Conservation (phyloP, 2,329 filamentous ascomycete genomes). For the Aureobasidium sp. region DNA sequence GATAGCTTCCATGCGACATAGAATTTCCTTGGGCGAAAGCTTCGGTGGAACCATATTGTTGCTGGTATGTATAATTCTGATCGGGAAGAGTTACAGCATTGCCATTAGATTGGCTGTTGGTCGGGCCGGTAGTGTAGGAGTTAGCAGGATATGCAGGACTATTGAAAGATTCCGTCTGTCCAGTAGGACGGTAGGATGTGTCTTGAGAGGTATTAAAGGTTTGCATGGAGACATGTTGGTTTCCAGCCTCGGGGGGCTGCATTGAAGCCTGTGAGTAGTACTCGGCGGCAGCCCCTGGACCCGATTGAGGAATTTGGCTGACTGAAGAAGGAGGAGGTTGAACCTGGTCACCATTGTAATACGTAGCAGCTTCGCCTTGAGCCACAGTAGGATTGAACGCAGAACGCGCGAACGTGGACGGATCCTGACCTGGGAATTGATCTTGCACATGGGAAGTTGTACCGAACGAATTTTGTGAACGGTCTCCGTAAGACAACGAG, state of each 20-base stretch:
- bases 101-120: background rate
- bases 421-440: conserved; percentile 55
- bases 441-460: conserved; percentile 28
- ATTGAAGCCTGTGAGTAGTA: conserved; percentile 38
- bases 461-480: background rate
- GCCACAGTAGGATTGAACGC: conserved; percentile 34
- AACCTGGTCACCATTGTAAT: conserved; percentile 57
- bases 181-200: background rate
- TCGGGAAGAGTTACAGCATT: background rate
- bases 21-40: background rate
- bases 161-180: background rate
- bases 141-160: background rate
- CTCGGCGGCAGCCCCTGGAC: conserved; percentile 51
- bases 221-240: background rate
- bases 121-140: background rate
- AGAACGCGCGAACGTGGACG: conserved; percentile 35
- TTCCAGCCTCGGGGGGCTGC: background rate
- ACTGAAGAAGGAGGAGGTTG: conserved; percentile 43
- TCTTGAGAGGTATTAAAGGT: background rate
- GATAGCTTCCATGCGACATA: background rate
- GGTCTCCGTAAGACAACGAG: background rate
- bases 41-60: background rate
- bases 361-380: conserved; percentile 50
- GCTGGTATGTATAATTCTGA: background rate
- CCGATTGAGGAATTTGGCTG: conserved; percentile 53